Conservation (phyloP, 2,329 filamentous ascomycete species). For the Lachnellula arida region DNA sequence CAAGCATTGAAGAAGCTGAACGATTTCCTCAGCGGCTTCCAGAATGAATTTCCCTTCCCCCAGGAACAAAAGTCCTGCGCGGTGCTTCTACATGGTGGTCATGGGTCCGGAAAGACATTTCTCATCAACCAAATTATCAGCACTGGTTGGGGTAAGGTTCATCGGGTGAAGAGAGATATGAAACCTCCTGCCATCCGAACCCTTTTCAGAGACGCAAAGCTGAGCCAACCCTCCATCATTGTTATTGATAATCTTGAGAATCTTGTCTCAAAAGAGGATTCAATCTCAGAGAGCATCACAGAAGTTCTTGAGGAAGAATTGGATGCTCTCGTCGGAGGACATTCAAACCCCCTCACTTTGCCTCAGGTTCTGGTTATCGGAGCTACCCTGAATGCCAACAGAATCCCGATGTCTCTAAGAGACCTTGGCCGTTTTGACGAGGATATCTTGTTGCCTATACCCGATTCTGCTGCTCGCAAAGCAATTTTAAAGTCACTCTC, state of each 20-base stretch:
- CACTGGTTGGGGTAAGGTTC: slow-evolving; percentile 66
- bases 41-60: slow-evolving; percentile 30
- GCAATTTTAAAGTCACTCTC: slow-evolving; percentile 62
- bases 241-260: slow-evolving; percentile 74
- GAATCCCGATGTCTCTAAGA: slow-evolving; percentile 66
- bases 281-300: slow-evolving; percentile 46
- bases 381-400: slow-evolving; percentile 66
- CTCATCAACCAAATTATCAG: slow-evolving; percentile 64
- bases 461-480: slow-evolving; percentile 63
- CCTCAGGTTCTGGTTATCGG: slow-evolving; percentile 68
- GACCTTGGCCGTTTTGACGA: slow-evolving; percentile 58
- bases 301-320: slow-evolving; percentile 51
- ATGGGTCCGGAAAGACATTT: slow-evolving; percentile 79
- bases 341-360: slow-evolving; percentile 21
- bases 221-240: slow-evolving; percentile 69
- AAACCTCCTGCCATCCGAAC: slow-evolving; percentile 59
- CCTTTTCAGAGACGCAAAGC: slow-evolving; percentile 63
- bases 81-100: slow-evolving; percentile 64
- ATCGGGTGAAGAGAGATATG: slow-evolving; percentile 52
- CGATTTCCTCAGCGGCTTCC: slow-evolving; percentile 55
- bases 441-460: slow-evolving; percentile 72
- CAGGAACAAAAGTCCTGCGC: slow-evolving; percentile 33
- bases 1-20: slow-evolving; percentile 64
- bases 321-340: slow-evolving; percentile 44
- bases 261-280: slow-evolving; percentile 58